Evolutionary conservation across 345 rosid genomes (phyloP).

Genomic region (Litchi chinensis): DNA sequence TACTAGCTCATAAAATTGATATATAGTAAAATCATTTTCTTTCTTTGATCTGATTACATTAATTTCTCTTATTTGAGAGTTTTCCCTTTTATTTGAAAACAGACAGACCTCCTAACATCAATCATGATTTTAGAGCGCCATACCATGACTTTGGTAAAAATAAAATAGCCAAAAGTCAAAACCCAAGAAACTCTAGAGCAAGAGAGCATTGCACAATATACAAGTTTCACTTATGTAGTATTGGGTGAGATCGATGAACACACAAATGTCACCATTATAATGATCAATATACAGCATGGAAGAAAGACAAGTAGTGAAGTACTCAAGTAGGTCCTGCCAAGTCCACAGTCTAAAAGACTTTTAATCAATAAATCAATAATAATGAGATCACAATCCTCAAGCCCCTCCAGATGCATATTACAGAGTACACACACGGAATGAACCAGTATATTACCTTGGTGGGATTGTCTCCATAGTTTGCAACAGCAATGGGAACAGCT

Average conservation of each 20-base stretch:
- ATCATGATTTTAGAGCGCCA: background rate
- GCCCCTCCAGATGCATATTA: background rate
- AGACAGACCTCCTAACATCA: background rate
- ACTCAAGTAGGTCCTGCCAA: background rate
- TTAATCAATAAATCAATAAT: background rate
- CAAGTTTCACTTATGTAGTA: background rate
- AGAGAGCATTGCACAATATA: background rate
- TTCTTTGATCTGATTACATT: background rate
- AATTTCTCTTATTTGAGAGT: background rate
- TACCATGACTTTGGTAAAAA: background rate
- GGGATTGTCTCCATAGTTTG: conserved; percentile 87
- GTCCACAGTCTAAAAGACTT: background rate
- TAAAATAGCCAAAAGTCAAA: background rate
- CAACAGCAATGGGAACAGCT: conserved; percentile 71
- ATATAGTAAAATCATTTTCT: too few species aligned
- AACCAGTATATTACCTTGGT: conserved; percentile 52
- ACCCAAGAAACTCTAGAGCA: background rate
- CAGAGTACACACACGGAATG: background rate
- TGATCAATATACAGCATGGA: background rate
- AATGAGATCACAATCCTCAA: background rate
- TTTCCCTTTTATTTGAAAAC: background rate
- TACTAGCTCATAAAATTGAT: too few species aligned
- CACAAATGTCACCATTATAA: background rate
- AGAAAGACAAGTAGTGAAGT: background rate
- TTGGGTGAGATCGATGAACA: background rate